phyloP scores from a whole-genome alignment of 1,139 yeast genomes.

The Yamadazyma triangularis region DNA sequence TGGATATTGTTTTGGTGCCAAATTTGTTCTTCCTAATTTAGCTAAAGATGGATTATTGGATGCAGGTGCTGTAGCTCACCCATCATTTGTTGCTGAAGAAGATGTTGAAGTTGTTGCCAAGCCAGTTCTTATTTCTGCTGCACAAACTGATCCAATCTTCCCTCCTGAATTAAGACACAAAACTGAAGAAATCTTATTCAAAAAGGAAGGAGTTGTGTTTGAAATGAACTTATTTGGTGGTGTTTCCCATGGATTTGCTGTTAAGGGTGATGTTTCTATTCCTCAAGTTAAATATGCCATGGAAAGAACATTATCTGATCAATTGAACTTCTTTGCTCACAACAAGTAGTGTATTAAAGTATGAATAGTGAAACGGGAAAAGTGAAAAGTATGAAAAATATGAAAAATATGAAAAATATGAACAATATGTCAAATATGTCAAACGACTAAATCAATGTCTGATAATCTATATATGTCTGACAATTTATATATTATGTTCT shows the following conservation, averaged over 20 bases:
- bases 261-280: slow-evolving; percentile 61
- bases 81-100: slow-evolving; percentile 62
- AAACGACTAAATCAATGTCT: too few relatives aligned
- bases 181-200: slow-evolving; percentile 52
- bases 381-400: too few relatives aligned
- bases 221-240: slow-evolving; percentile 59
- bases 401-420: too few relatives aligned
- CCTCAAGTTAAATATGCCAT: slow-evolving; percentile 62
- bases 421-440: too few relatives aligned
- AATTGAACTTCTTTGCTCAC: slow-evolving; percentile 26
- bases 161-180: slow-evolving; percentile 55
- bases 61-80: slow-evolving; percentile 76
- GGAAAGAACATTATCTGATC: slow-evolving; percentile 63
- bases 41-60: slow-evolving; percentile 44
- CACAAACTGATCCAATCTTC: slow-evolving; percentile 63
- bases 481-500: too few relatives aligned
- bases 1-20: slow-evolving; percentile 89
- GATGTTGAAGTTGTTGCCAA: slow-evolving; percentile 54
- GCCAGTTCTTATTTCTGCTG: slow-evolving; percentile 69
- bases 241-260: slow-evolving; percentile 70
- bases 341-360: too few relatives aligned
- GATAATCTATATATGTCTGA: too few relatives aligned
- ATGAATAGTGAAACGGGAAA: too few relatives aligned
- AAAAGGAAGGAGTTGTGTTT: slow-evolving; percentile 43
- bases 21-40: slow-evolving; percentile 53